A percentile compares a stretch with the other conserved stretches of the same genome.
phyloP scores from a whole-genome alignment of 2,329 filamentous ascomycete species.

The Sclerotinia glacialis region DNA sequence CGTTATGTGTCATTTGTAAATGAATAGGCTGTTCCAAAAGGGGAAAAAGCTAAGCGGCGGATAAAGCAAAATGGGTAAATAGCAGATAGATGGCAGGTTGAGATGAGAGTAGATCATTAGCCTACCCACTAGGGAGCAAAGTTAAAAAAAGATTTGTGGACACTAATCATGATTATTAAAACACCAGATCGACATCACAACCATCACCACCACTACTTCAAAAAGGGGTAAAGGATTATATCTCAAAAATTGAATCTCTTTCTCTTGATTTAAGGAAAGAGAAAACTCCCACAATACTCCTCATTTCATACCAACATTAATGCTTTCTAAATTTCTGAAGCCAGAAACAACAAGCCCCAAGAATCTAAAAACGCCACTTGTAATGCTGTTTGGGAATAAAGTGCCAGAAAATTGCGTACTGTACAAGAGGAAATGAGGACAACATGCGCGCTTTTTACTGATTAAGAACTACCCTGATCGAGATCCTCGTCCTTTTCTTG shows the following conservation, averaged over 20 bases:
- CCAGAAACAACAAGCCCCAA: slow-evolving; percentile 23
- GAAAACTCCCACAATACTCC: slow-evolving; percentile 18
- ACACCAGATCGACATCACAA: slow-evolving; percentile 21
- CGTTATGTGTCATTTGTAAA: neutral
- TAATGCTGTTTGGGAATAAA: slow-evolving; percentile 21
- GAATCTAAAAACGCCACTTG: slow-evolving; percentile 24
- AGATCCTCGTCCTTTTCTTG: slow-evolving; percentile 43
- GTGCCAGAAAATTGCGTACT: slow-evolving; percentile 14
- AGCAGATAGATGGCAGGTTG: slow-evolving; percentile 12
- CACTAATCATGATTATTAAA: slow-evolving; percentile 19
- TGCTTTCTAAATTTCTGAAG: slow-evolving; percentile 20
- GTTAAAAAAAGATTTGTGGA: slow-evolving; percentile 26
- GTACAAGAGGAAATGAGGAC: slow-evolving; percentile 20
- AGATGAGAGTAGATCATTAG: slow-evolving; percentile 17
- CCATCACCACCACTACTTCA: slow-evolving; percentile 16
- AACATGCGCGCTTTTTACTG: slow-evolving; percentile 19
- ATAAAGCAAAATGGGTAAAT: slow-evolving; percentile 18
- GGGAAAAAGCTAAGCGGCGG: slow-evolving; percentile 9
- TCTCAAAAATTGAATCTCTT: slow-evolving; percentile 22
- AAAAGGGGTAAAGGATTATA: slow-evolving; percentile 1
- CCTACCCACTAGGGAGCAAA: slow-evolving; percentile 19
- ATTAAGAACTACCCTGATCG: slow-evolving; percentile 55
- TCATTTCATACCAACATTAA: slow-evolving; percentile 21
- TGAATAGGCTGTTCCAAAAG: neutral
- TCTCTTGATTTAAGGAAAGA: slow-evolving; percentile 17